These are phyloP conservation scores for Acorus calamus DNA, from an alignment of 106 monocot species.

Conservation along the genomic window DNA sequence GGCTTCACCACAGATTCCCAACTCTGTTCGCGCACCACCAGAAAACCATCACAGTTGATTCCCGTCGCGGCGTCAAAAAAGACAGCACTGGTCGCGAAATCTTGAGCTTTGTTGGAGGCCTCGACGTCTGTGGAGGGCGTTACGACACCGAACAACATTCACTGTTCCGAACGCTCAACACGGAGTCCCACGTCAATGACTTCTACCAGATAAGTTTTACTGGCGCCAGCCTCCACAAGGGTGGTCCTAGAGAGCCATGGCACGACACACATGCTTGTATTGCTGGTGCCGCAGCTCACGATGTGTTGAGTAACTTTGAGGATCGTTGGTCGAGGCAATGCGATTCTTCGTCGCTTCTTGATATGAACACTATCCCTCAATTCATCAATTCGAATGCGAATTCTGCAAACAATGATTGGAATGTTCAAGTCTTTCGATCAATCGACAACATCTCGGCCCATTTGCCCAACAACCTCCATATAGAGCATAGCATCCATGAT, in stretches of 20 bases:
- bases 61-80: neutral
- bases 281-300: constrained; percentile 48
- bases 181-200: constrained; percentile 11
- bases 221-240: constrained; percentile 9
- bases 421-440: constrained; percentile 71
- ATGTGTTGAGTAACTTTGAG: constrained; percentile 71
- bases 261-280: constrained; percentile 62
- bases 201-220: constrained; percentile 40
- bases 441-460: constrained; percentile 48
- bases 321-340: constrained; percentile 68
- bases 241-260: constrained; percentile 84
- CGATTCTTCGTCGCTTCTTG: constrained; percentile 6
- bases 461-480: constrained; percentile 7
- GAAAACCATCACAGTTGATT: constrained; percentile 43
- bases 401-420: too few relatives aligned
- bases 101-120: constrained; percentile 49
- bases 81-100: constrained; percentile 3
- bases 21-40: constrained; percentile 58
- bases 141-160: constrained; percentile 55
- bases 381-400: neutral
- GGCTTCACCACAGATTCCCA: constrained; percentile 22
- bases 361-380: neutral
- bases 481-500: constrained; percentile 64
- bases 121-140: constrained; percentile 51
- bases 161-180: constrained; percentile 30